Base-by-base conservation (phyloP, 306 rosid species). In the Cicer chorassanicum region DNA sequence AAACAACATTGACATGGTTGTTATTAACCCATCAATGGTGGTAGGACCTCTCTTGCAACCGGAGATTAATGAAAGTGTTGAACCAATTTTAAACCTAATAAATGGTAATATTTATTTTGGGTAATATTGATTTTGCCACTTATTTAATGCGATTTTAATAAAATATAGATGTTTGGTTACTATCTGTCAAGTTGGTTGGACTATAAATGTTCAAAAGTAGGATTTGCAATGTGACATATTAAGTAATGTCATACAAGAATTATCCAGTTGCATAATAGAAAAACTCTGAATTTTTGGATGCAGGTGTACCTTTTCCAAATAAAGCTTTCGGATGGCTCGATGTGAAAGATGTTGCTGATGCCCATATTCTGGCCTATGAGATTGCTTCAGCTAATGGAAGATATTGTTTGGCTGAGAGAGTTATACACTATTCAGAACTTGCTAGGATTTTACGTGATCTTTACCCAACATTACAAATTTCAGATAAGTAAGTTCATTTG, bases 321-420 rank as follows among this genome's bases (percentile, higher is more conserved):
- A 10, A 2, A 7, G 21, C 73, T 62, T 39, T 74, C 49, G 92
- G 92, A 72, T 93, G 90, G 97, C 80, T 91, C 21, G 56, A 91
- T 43, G 96, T 93, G 41, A 93, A 86, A 80, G 96, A 93, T 79
- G 98, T 89, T 64, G 93, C 93, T 34, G 67, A 81, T 1, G 96
- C 98, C 6, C 98, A 93, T 75, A 79, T 91, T 78, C 82, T 55
- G 57, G 97, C 97, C 10, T 93, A 70, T 87, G 97, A 93, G 87
- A 86, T 78, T 65, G 84, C 93, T 84, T 88, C 96, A n/a, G 96
- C 98, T 6, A 81, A 61, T 59, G 96, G 98, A 77, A 83, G 98
- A 79, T 87, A 88, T 70, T 87, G 86, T 65, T 34, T 89, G 84
- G 80, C 60, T 39, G 92, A 83, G 79, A 84, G 67, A 54, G 93